Percentiles rank a stretch among this genome's conserved stretches.
Conservation (phyloP, 176 grass and related monocot genomes). For the Oryza punctata region DNA sequence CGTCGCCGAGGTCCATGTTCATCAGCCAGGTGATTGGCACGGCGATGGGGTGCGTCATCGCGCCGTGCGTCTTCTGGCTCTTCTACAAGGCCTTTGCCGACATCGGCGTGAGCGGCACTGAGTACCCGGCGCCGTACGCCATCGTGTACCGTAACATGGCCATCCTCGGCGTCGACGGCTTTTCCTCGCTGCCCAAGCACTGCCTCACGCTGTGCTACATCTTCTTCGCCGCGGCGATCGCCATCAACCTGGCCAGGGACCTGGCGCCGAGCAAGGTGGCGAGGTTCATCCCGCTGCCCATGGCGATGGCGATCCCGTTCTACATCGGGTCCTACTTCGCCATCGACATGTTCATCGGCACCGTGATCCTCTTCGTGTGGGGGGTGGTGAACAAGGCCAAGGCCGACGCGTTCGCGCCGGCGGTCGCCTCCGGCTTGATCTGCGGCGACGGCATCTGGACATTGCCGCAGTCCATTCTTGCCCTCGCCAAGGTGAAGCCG, state of each 20-base stretch:
- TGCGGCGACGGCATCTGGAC: slow-evolving; percentile 56
- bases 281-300: slow-evolving; percentile 48
- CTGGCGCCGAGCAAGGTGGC: slow-evolving; percentile 27
- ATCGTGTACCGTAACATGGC: slow-evolving; percentile 64
- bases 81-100: slow-evolving; percentile 59
- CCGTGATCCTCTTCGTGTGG: slow-evolving; percentile 48
- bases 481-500: slow-evolving; percentile 57
- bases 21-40: slow-evolving; percentile 59
- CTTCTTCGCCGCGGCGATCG: slow-evolving; percentile 50
- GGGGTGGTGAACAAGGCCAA: slow-evolving; percentile 25
- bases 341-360: slow-evolving; percentile 59
- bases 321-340: slow-evolving; percentile 53
- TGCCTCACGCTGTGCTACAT: slow-evolving; percentile 58
- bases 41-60: slow-evolving; percentile 62
- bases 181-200: slow-evolving; percentile 51
- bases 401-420: slow-evolving; percentile 40
- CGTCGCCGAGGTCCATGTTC: slow-evolving; percentile 65
- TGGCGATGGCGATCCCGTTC: slow-evolving; percentile 61
- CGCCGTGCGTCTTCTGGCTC: slow-evolving; percentile 58
- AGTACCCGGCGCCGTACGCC: slow-evolving; percentile 57
- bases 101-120: slow-evolving; percentile 36
- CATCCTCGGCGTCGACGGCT: slow-evolving; percentile 57
- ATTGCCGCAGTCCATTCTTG: slow-evolving; percentile 44
- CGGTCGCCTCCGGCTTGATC: slow-evolving; percentile 46
- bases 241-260: slow-evolving; percentile 39